Evolutionary conservation across 2,329 filamentous ascomycete species (phyloP).

Genomic region (Talaromyces sp.): DNA sequence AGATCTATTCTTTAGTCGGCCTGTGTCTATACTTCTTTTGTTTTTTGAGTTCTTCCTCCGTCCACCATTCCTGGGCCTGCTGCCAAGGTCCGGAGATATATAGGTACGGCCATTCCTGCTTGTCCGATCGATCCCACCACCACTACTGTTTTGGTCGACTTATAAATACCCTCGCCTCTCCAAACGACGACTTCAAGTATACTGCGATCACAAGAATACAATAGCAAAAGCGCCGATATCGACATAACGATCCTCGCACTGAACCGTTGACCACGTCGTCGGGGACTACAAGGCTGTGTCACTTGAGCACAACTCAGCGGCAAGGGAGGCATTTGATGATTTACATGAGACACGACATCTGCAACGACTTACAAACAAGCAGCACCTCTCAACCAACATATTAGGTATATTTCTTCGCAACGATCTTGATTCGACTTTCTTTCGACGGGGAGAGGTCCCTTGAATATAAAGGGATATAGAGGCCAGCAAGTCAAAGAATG

Average conservation of each 20-base stretch:
- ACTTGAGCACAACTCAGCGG: neutral
- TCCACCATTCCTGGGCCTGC: neutral
- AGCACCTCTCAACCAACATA: neutral
- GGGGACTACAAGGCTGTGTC: neutral
- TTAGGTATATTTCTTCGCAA: too few species aligned
- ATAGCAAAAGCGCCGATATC: neutral
- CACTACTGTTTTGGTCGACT: neutral
- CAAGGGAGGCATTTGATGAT: slow-evolving; percentile 6
- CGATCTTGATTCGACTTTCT: neutral
- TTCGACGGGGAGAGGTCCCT: slow-evolving; percentile 4
- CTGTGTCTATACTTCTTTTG: neutral
- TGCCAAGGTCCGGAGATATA: neutral
- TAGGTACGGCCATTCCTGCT: neutral
- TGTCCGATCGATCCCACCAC: neutral
- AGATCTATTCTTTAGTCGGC: neutral
- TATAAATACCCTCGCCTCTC: neutral
- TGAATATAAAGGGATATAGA: slow-evolving; percentile 4
- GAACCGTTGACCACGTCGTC: neutral
- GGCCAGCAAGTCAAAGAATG: slow-evolving; percentile 30
- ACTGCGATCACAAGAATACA: neutral
- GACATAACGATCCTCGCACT: neutral
- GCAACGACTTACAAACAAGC: neutral
- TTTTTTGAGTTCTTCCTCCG: neutral
- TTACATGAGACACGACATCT: slow-evolving; percentile 3
- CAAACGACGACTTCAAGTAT: neutral